Base-by-base conservation (phyloP, 257 asterid species). In the Ballota nigra region DNA sequence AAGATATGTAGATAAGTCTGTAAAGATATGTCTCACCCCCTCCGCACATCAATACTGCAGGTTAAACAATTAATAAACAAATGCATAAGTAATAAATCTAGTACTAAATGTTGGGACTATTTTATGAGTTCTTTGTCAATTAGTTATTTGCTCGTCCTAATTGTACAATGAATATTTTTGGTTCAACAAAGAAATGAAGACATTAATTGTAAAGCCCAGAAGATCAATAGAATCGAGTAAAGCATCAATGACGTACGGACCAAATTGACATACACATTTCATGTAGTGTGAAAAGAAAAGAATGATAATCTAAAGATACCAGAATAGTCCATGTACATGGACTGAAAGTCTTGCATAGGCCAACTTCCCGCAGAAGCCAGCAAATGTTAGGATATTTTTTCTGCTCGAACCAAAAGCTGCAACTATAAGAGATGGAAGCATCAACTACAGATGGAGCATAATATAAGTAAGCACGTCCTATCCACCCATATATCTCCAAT, bases 381-480 rank as follows among this genome's bases (percentile, higher is more conserved):
- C 24, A 11, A 58, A 78, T 15, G 15, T 13, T 29, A 33, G 3
- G 7, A 60, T 68, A 73, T 11, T 12, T 6, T 16, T 51, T 47
- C 67, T 47, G 29, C 62, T 28, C 33, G 19, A 6, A 33, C 29
- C 18, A 34, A 22, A 33, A 72, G 8, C 10, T 3, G n/a, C 36
- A 24, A 55, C 34, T 26, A 49, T 18, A 58, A 33, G 1, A 9
- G 60, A 78, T 38, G 29, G 72, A 78, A 22, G 38, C 71, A 45
- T 78, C 75, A 52, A 22, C 70, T 18, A 71, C 2, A 34, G 78
- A 71, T 71, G 81, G 40, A 12, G 67, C 66, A 58, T 34, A 19
- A 45, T 23, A 38, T 52, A 77, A 22, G 41, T 0, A 0, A 6
- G 58, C 58, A 51, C 24, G 58, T 8, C 20, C 4, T 51, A 51